Base-by-base conservation (phyloP, 2,329 filamentous ascomycete species). In the Colletotrichum tamarilloi region DNA sequence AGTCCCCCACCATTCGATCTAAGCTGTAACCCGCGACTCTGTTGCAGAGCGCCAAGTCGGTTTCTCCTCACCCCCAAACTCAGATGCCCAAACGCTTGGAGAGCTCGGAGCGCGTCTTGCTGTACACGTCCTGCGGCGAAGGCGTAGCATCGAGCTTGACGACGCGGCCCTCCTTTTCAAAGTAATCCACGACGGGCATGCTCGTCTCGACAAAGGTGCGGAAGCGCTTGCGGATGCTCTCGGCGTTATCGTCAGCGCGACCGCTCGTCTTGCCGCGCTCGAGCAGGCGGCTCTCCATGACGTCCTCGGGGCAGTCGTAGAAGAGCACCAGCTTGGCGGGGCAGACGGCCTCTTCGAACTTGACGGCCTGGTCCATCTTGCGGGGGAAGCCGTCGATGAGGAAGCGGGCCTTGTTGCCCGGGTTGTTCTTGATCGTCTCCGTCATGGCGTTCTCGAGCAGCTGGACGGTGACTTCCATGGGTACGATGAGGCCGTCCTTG, bases 401-500 rank as follows among this genome's bases (percentile, higher is more conserved):
- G 87, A 98, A 98, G 79, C 93, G 91, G 7, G 42, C 42, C 82
- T 91, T 92, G 76, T 80, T 79, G 66, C 76, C 78, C 64, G 80
- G 78, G 14, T 85, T 49, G 16, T n/a, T 83, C 69, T 87, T 84
- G 65, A 98, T 90, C 14, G 90, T 88, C 9, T 89, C 91, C 69
- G 88, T 88, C 94, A 99, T 98, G 72, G 95, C 95, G 83, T 98
- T 97, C 85, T 98, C 95, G 56, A 99, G 90, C 46, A 99, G 86
- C 79, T 95, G 93, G 73, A 99, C 93, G 5, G 97, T 99, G 63
- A 98, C 95, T 84, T 98, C 96, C 94, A 98, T 97, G n/a, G 97
- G 97, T 76, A 99, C 97, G 83, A 99, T 99, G 78, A 92, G 92
- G 73, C 97, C 97, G 82, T 99, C 93, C 81, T 93, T 94, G 88